phyloP scores from a whole-genome alignment of 1,284 basidiomycete genomes.

The Vanrija humicola region DNA sequence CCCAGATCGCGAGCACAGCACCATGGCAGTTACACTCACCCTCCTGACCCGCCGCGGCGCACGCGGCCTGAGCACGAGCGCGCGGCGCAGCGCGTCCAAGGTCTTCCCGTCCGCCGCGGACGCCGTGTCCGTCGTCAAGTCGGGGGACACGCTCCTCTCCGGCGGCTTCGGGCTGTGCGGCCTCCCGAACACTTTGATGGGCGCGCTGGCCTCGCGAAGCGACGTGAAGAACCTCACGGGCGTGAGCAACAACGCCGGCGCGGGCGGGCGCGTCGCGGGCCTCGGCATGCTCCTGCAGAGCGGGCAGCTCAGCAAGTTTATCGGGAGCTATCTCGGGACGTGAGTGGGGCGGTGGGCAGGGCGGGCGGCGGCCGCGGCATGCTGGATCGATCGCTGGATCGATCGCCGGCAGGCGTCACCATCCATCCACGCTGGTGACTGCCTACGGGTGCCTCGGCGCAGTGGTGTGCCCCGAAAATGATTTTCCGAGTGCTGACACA shows the following conservation, averaged over 20 bases:
- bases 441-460: no score
- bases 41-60: neutral
- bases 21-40: no score
- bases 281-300: conserved; percentile 69
- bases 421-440: no score
- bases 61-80: neutral
- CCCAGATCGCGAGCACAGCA: no score
- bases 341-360: conserved; percentile 1
- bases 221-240: conserved; percentile 71
- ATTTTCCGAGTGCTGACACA: no score
- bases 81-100: conserved; percentile 52
- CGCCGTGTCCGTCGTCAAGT: conserved; percentile 75
- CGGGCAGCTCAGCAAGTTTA: conserved; percentile 71
- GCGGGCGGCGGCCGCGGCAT: no score
- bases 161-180: conserved; percentile 57
- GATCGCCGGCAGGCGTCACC: no score
- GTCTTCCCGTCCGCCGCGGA: conserved; percentile 74
- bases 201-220: conserved; percentile 66
- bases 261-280: conserved; percentile 14
- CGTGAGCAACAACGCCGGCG: conserved; percentile 86
- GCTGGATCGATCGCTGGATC: no score
- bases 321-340: conserved; percentile 77
- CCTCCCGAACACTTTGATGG: conserved; percentile 70
- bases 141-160: conserved; percentile 70
- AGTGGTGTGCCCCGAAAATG: no score